These are phyloP conservation scores for Eucalyptus coolabah DNA, from an alignment of 345 rosid genomes.

Conservation along the genomic window DNA sequence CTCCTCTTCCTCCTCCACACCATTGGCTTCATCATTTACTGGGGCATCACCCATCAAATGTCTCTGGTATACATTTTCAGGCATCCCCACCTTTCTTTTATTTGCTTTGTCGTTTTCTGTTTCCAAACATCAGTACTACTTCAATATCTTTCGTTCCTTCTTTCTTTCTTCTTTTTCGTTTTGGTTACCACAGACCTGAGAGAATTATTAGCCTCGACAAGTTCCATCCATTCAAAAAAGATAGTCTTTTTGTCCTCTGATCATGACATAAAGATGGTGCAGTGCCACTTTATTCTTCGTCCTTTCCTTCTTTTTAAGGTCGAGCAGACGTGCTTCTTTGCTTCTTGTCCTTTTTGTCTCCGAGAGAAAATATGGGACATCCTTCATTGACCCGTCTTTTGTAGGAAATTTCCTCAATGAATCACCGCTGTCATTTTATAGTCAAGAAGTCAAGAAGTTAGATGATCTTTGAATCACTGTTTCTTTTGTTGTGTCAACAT, in stretches of 20 bases:
- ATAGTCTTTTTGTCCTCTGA: not conserved
- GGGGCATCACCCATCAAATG: conserved; percentile 12
- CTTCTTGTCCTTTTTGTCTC: not conserved
- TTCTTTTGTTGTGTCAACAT: not conserved
- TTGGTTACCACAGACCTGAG: not conserved
- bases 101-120: not conserved
- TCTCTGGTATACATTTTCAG: not conserved
- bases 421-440: not conserved
- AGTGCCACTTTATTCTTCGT: not conserved
- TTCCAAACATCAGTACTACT: not conserved
- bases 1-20: conserved; percentile 26
- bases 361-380: not conserved
- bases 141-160: not conserved
- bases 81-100: conserved; percentile 3
- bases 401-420: not conserved
- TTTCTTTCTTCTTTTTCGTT: not conserved
- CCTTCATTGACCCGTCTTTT: not conserved
- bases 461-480: not conserved
- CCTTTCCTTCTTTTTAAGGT: not conserved
- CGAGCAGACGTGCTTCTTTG: not conserved
- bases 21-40: conserved; percentile 10
- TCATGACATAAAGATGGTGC: not conserved
- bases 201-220: not conserved
- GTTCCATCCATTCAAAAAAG: not conserved
- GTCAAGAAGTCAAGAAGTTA: not conserved